phyloP scores from a whole-genome alignment of 1,139 yeast genomes.

The Protomyces inouyei region DNA sequence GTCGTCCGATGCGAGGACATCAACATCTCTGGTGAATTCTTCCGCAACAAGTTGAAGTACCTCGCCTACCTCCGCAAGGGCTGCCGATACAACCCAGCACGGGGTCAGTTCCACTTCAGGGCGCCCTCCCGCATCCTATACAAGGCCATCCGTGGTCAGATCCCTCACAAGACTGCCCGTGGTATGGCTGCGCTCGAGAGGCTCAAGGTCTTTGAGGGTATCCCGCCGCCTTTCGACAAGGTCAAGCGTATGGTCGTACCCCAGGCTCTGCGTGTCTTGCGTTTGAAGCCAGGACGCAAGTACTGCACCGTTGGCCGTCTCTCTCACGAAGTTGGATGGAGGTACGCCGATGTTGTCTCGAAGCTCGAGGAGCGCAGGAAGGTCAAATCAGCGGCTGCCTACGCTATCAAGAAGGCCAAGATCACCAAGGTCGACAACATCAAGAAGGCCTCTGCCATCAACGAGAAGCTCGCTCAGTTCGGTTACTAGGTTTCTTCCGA shows the following conservation, averaged over 20 bases:
- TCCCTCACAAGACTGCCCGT: slow-evolving; percentile 99
- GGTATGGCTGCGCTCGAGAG: slow-evolving; percentile 99
- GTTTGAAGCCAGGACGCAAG: slow-evolving; percentile 99
- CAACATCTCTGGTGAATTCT: slow-evolving; percentile 99
- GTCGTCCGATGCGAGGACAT: slow-evolving; percentile 92
- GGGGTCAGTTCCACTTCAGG: slow-evolving; percentile 99
- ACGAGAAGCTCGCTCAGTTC: slow-evolving; percentile 69
- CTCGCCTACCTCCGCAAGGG: slow-evolving; percentile 99
- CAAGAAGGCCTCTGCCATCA: slow-evolving; percentile 70
- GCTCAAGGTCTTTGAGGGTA: slow-evolving; percentile 99
- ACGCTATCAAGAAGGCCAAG: slow-evolving; percentile 97
- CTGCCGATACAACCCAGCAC: slow-evolving; percentile 96
- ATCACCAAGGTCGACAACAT: slow-evolving; percentile 86
- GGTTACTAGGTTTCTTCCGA: slow-evolving; percentile 55
- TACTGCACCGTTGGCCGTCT: slow-evolving; percentile 97
- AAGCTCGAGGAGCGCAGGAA: slow-evolving; percentile 99
- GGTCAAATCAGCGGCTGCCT: slow-evolving; percentile 98
- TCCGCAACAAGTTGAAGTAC: slow-evolving; percentile 97
- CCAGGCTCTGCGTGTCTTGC: slow-evolving; percentile 98
- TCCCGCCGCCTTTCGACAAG: slow-evolving; percentile 99
- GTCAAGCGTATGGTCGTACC: slow-evolving; percentile 99
- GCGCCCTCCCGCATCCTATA: slow-evolving; percentile 99
- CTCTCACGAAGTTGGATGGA: slow-evolving; percentile 95
- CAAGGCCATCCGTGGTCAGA: slow-evolving; percentile 99
- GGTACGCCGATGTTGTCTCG: slow-evolving; percentile 96